Evolutionary conservation across 805 yeast genomes (phyloP).

Genomic region (Ogataea paradorogensis): DNA sequence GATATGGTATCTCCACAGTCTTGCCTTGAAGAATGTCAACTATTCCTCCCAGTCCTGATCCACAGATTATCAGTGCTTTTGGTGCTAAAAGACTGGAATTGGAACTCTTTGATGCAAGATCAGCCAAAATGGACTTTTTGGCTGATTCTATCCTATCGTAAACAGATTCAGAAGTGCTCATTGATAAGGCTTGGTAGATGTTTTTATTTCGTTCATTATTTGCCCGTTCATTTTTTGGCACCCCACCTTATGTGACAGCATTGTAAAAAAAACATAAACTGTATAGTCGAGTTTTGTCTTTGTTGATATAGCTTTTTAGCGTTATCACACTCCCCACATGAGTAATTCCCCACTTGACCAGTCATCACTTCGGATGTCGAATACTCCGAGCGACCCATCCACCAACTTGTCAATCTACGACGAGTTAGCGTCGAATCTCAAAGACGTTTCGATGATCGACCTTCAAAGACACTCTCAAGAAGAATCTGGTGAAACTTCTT

Average conservation of each 20-base stretch:
- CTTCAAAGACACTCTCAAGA: slow-evolving; percentile 20
- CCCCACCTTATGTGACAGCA: slow-evolving; percentile 4
- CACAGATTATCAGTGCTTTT: slow-evolving; percentile 78
- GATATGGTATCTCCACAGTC: slow-evolving; percentile 55
- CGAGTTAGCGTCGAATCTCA: slow-evolving; percentile 16
- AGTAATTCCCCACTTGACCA: slow-evolving; percentile 1
- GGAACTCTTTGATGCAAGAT: slow-evolving; percentile 11
- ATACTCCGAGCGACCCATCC: slow-evolving; percentile 9
- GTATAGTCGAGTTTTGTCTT: background rate
- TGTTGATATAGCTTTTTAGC: background rate
- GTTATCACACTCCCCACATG: background rate
- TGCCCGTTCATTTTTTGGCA: slow-evolving; percentile 3
- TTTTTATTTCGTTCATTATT: slow-evolving; percentile 2
- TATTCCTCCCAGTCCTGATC: slow-evolving; percentile 91
- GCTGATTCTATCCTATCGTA: slow-evolving; percentile 17
- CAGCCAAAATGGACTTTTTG: slow-evolving; percentile 11
- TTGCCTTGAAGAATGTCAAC: slow-evolving; percentile 48
- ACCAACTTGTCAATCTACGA: slow-evolving; percentile 12
- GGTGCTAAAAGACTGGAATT: slow-evolving; percentile 38
- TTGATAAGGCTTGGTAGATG: background rate
- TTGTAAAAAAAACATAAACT: slow-evolving; percentile 2
- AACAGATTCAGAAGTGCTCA: slow-evolving; percentile 1
- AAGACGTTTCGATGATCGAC: slow-evolving; percentile 38
- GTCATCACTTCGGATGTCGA: slow-evolving; percentile 4
- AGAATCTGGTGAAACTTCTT: background rate